Base-by-base conservation (phyloP, 2,329 filamentous ascomycete genomes). In the Cryphonectria radicalis region DNA sequence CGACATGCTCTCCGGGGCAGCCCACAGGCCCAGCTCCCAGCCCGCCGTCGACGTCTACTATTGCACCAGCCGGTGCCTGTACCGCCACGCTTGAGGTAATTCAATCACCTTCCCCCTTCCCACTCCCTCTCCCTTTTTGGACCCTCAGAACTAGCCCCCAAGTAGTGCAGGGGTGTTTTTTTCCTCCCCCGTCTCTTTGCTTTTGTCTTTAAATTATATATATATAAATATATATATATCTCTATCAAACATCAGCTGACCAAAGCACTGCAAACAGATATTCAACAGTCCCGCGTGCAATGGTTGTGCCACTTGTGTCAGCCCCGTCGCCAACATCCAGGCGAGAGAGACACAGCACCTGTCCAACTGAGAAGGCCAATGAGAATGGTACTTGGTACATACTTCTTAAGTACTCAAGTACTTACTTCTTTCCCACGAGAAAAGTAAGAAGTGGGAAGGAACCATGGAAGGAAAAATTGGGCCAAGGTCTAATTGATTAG, bases 11-110 rank as follows among this genome's bases (percentile, higher is more conserved):
- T 4, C 4, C 22, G n/a, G 66, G 66, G 22, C 66, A 71, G 66
- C 66, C 69, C 59, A 71, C 69, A 10, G 66, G 63, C 50, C 60
- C 66, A 13, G n/a, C 62, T 6, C 55, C 66, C 13, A 28, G 22
- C 28, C 63, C 66, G 46, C 66, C 69, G 19, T 7, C 19, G 17
- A 66, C 62, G 0, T 46, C 11, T 25, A 70, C 65, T 11, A 64
- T 57, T 35, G 57, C 64, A 11, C n/a, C 35, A 19, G 17, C 55
- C 4, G 37, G 28, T 4, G 67, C 57, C n/a, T 72, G 70, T 22
- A 72, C 67, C 19, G 70, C 40, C 2, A 64, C 63, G 1, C n/a
- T 69, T 0, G 14, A 67, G 42, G 63, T 53, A 63, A 53, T 32
- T 3, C 1, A 40, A 11, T 40, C 37, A 40, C 19, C 5, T n/a